Percentiles rank a stretch among this genome's conserved stretches.
Evolutionary conservation across 2,329 filamentous ascomycete species (phyloP).

Genomic region (Grosmannia huntii): DNA sequence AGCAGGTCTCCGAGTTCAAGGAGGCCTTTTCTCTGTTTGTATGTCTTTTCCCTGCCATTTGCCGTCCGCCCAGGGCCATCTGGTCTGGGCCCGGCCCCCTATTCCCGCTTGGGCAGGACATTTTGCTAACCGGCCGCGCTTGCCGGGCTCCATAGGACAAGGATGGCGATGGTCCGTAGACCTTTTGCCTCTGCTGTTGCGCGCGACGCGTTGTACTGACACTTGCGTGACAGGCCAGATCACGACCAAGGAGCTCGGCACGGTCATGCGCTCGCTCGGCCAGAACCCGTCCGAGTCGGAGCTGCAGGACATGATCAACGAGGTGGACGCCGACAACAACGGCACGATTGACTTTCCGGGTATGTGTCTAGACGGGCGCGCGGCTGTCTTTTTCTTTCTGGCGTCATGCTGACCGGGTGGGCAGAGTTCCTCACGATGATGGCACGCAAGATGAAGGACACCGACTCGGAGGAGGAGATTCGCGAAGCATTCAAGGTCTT

Average conservation of each 20-base stretch:
- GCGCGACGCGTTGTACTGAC: slow-evolving; percentile 3
- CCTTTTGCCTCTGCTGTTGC: neutral
- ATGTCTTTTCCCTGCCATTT: slow-evolving; percentile 33
- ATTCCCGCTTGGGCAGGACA: neutral
- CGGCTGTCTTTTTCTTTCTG: neutral
- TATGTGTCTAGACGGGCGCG: slow-evolving; percentile 27
- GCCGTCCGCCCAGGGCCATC: slow-evolving; percentile 8
- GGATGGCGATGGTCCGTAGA: slow-evolving; percentile 16
- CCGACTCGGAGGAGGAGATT: slow-evolving; percentile 83
- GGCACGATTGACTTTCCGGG: slow-evolving; percentile 86
- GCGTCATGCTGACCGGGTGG: neutral
- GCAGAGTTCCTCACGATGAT: slow-evolving; percentile 87
- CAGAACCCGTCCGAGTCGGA: slow-evolving; percentile 86
- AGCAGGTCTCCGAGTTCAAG: slow-evolving; percentile 99
- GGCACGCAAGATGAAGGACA: slow-evolving; percentile 91
- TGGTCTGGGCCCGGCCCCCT: neutral
- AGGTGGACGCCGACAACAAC: slow-evolving; percentile 86
- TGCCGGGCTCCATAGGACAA: slow-evolving; percentile 13
- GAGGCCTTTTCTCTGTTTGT: slow-evolving; percentile 99
- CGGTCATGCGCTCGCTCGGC: slow-evolving; percentile 80
- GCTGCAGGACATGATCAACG: slow-evolving; percentile 89
- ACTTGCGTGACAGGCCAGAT: slow-evolving; percentile 56
- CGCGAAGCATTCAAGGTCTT: slow-evolving; percentile 83
- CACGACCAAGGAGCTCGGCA: slow-evolving; percentile 81
- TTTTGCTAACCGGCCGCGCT: neutral